phyloP scores from a whole-genome alignment of 2,329 filamentous ascomycete genomes.

The Magnaporthiopsis poae region DNA sequence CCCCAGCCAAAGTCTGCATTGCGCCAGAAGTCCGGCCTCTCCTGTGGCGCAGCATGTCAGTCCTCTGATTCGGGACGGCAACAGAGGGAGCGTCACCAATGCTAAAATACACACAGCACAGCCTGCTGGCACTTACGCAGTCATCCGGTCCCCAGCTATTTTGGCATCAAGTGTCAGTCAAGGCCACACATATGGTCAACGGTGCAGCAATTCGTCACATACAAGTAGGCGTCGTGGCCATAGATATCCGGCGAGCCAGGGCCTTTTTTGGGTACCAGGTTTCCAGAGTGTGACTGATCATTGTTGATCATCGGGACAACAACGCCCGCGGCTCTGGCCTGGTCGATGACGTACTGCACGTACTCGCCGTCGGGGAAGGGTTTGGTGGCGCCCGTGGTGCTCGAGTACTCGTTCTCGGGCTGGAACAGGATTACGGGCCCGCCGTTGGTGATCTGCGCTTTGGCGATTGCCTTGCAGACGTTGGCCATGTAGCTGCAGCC shows the following conservation, averaged over 20 bases:
- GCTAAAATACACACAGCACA: too few relatives aligned
- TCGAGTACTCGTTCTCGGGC: constrained; percentile 69
- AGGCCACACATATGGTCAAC: too few relatives aligned
- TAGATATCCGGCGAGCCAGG: constrained; percentile 20
- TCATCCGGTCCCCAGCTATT: background rate
- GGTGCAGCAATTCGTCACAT: constrained; percentile 12
- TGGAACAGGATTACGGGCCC: constrained; percentile 72
- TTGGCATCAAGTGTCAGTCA: background rate
- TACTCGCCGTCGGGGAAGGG: constrained; percentile 9
- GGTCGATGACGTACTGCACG: constrained; percentile 13
- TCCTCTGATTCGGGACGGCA: background rate
- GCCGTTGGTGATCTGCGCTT: constrained; percentile 71
- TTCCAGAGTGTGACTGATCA: constrained; percentile 24
- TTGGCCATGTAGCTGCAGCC: constrained; percentile 45
- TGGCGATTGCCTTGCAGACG: constrained; percentile 57
- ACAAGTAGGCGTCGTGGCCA: constrained; percentile 20
- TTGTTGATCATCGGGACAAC: constrained; percentile 14
- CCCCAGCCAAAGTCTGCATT: background rate
- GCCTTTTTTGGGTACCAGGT: constrained; percentile 46
- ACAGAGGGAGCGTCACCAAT: background rate
- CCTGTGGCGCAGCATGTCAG: background rate
- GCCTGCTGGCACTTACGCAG: background rate
- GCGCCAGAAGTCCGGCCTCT: background rate
- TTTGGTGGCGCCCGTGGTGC: background rate
- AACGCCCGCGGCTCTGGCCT: constrained; percentile 10